Base-by-base conservation (phyloP, 2,329 filamentous ascomycete genomes). In the Diaporthe australafricana region DNA sequence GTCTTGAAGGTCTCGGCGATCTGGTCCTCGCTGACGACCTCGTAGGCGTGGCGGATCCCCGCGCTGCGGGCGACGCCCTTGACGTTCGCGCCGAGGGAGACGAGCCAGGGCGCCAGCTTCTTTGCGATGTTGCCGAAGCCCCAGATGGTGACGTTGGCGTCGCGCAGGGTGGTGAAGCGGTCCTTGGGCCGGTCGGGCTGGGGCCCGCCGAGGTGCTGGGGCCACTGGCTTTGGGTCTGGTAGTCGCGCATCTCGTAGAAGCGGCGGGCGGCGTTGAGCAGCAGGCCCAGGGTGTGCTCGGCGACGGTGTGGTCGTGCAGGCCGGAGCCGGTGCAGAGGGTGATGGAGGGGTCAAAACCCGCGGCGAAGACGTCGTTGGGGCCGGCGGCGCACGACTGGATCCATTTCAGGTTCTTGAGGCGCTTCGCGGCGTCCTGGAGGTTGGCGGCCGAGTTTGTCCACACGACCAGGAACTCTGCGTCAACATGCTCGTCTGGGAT, bases 101-200 rank as follows among this genome's bases (percentile, higher is more conserved):
- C 80, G 4, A 92, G 82, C 75, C 84, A 84, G 27, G 90, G 89
- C 6, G 87, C 83, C 47, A 92, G 85, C 1, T 83, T 84, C 83
- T 91, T 90, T 40, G 89, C 90, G 67, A 92, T 92, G 80, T 91
- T 92, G 70, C 90, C 90, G 76, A 89, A 92, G 14, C 90, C 90
- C 90, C 90, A 92, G 76, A 92, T 83, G 40, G 88, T 80, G 4
- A 92, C 83, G 75, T 85, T 85, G 7, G 90, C 89, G 72, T 87
- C 88, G 48, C 88, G 84, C 75, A 92, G 83, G 11, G 89, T 89
- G 3, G 87, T 90, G 81, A 92, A 92, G 14, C 47, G n/a, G 57
- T 71, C 65, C 56, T 55, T 65, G 45, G 88, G 89, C 22, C 89
- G 84, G 74, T 90, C 88, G 12, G 88, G 87, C 81, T 90, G 88